Base-by-base conservation (phyloP, 441 rosid genomes). In the Populus tomentosa region DNA sequence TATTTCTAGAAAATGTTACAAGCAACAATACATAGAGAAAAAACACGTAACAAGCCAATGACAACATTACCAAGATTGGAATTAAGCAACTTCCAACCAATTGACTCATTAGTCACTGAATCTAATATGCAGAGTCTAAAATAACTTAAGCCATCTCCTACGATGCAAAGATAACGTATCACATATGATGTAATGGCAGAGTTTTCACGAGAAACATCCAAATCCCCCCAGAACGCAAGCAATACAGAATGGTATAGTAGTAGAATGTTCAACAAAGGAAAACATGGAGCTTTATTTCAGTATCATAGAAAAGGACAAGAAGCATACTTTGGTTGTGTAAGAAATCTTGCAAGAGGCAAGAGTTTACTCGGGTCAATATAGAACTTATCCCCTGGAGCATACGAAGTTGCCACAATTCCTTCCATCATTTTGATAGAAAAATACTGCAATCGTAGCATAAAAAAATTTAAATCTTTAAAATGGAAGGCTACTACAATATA, bases 381-480 rank as follows among this genome's bases (percentile, higher is more conserved):
- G 86, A 95, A 95, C 88, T 91, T 95, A 73, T 94, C 98, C 18
- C 99, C 98, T 0, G 72, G 63, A 0, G 83, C 3, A 74, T 91
- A 94, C 13, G 98, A 92, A 78, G 95, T 91, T 1, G 99, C 97
- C 67, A 94, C 94, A 73, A 95, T 92, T 72, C 99, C 99, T 87
- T 89, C 97, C 93, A 90, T 88, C 99, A 95, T 85, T 83, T 95
- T 94, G 82, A 95, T 69, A 2, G 97, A 92, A 84, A 95, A 95
- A 70, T 72, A 81, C 98, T 94, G 90, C 82, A 87, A 70, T 35
- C 30, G 59, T 24, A 40, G 23, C 6, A 28, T 4, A 56, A 66
- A 28, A 11, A 26, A 33, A 32, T 4, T 3, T n/a, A 53, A 46
- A 66, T 5, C 26, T 59, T 11, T 35, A 24, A 80, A 53, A 7